Base-by-base conservation (phyloP, 2,329 filamentous ascomycete genomes). In the Venturia oleaginea region DNA sequence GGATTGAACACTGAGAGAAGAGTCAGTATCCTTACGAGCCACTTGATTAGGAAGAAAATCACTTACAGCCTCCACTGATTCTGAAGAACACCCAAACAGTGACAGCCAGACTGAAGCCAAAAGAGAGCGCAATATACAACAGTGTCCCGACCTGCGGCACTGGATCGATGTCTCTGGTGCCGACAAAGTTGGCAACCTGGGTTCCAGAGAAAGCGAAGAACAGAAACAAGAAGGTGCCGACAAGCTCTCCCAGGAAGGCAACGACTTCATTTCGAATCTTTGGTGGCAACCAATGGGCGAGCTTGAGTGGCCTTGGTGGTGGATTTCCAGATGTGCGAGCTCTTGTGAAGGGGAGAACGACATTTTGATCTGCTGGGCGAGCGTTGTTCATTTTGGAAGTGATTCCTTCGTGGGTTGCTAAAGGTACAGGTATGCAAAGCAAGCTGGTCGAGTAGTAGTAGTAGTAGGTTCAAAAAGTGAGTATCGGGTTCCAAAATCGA, bases 51-150 rank as follows among this genome's bases (percentile, higher is more conserved):
- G 51, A 30, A 54, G 17, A 22, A 32, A 13, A 30, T 42, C 27
- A 66, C 70, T 67, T 61, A 72, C 72, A 27, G 46, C 46, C 46
- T 59, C 76, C 76, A 54, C 70, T 75, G 69, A 78, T 77, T 1
- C 76, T 71, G 69, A 77, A 78, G 69, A 78, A 78, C 22, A 78
- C 75, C 76, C 76, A 78, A 11, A 74, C 76, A 68, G 77, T 78
- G 63, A 78, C 76, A 8, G 76, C 75, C 60, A 78, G 69, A 40
- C 74, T 76, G 70, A 78, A 78, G 48, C 76, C 76, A 67, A 78
- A 78, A 3, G 72, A 72, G 61, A 78, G 66, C 30, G 70, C 64
- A 64, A 78, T 78, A 69, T 76, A 78, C 46, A 76, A 65, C 65
- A 77, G 68, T 1, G 69, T 68, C 7, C 67, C 67, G 4, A 62